Evolutionary conservation across 1,139 yeast genomes (phyloP).

Genomic region (Blastobotrys petasosporus): DNA sequence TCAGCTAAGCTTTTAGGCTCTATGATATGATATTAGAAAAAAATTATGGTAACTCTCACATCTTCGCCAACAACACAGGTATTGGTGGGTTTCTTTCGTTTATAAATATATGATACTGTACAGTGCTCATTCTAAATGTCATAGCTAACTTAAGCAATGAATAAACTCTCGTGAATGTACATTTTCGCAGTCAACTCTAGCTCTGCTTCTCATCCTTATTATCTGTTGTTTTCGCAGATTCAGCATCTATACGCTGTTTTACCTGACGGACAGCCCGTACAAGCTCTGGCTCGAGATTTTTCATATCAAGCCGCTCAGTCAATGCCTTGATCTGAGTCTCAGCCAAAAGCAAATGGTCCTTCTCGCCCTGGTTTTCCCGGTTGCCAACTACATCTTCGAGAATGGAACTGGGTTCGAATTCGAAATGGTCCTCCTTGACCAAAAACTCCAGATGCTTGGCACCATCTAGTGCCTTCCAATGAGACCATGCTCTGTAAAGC

Average conservation of each 20-base stretch:
- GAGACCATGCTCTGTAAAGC: constrained; percentile 77
- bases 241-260: constrained; percentile 13
- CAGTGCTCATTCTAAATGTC: too few species aligned
- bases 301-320: constrained; percentile 22
- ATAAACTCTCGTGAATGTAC: too few species aligned
- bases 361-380: constrained; percentile 7
- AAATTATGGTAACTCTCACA: too few species aligned
- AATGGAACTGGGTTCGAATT: constrained; percentile 16
- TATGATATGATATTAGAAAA: too few species aligned
- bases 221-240: neutral
- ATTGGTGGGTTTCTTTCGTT: too few species aligned
- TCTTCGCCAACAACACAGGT: too few species aligned
- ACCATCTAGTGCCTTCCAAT: constrained; percentile 72
- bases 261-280: constrained; percentile 27
- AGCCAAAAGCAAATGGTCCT: constrained; percentile 18
- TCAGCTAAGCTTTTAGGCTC: too few species aligned
- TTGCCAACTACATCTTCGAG: constrained; percentile 18
- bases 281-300: constrained; percentile 26
- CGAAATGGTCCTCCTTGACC: constrained; percentile 32
- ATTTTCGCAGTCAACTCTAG: too few species aligned
- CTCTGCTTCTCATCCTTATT: neutral
- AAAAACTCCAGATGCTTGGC: constrained; percentile 60
- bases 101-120: too few species aligned
- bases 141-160: too few species aligned
- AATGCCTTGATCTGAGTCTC: constrained; percentile 23